Percentiles rank a stretch among this genome's conserved stretches.
Conservation (phyloP, 2,329 filamentous ascomycete genomes). For the Dactylellina leptospora region DNA sequence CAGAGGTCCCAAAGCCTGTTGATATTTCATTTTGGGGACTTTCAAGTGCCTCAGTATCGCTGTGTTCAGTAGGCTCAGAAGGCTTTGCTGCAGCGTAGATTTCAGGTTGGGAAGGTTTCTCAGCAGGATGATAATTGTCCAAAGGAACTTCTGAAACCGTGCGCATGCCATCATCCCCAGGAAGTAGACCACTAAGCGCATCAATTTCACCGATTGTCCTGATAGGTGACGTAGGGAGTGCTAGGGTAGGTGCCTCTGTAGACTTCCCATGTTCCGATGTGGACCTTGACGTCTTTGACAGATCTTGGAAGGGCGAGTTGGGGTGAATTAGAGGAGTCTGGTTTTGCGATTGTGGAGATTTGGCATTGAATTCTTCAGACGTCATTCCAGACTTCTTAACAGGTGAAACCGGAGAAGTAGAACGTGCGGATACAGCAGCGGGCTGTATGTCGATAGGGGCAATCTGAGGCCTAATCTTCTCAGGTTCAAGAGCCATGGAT, state of each 20-base stretch:
- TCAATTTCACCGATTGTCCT: conserved; percentile 35
- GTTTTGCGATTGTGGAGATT: conserved; percentile 28
- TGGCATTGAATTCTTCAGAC: conserved; percentile 35
- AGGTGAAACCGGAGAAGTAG: conserved; percentile 33
- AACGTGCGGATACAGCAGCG: neutral
- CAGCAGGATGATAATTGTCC: conserved; percentile 21
- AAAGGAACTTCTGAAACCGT: conserved; percentile 13
- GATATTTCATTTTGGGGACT: conserved; percentile 19
- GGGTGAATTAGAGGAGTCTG: conserved; percentile 35
- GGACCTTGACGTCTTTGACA: conserved; percentile 11
- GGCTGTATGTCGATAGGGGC: conserved; percentile 8
- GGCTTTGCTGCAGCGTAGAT: conserved; percentile 14
- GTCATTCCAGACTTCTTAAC: conserved; percentile 36
- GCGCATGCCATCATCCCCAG: conserved; percentile 4
- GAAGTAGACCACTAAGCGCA: conserved; percentile 28
- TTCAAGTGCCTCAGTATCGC: conserved; percentile 24
- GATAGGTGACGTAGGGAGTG: conserved; percentile 1
- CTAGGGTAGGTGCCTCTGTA: neutral
- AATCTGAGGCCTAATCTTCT: conserved; percentile 7
- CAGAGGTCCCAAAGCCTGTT: neutral
- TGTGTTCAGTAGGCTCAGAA: conserved; percentile 14
- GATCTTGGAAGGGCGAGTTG: conserved; percentile 31
- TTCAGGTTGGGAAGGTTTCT: conserved; percentile 37
- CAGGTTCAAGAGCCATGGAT: conserved; percentile 31
- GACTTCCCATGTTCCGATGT: neutral